Evolutionary conservation across 371 early-diverging fungal species (phyloP).

Genomic region (Mucor velutinosus): DNA sequence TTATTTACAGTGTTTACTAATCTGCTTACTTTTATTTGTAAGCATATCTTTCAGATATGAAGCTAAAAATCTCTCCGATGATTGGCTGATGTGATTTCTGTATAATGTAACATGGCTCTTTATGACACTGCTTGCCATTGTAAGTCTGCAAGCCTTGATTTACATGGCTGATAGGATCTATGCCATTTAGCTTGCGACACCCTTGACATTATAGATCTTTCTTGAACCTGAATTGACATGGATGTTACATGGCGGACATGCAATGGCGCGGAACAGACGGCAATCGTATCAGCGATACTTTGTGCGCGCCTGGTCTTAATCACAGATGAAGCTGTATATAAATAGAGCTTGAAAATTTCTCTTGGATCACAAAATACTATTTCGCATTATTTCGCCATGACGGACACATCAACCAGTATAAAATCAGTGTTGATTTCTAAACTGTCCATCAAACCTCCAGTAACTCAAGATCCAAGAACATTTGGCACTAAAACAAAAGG

Average conservation of each 20-base stretch:
- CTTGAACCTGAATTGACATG: background rate
- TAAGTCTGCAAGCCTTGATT: too few relatives aligned
- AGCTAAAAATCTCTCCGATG: background rate
- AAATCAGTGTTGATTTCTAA: conserved; percentile 7
- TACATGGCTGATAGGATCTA: background rate
- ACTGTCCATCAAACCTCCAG: conserved; percentile 17
- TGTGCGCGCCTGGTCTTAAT: background rate
- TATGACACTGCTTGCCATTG: background rate
- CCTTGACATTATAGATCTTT: background rate
- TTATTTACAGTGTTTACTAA: background rate
- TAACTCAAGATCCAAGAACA: conserved; percentile 15
- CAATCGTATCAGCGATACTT: background rate
- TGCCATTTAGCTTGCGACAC: background rate
- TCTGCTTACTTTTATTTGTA: background rate
- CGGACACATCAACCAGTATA: background rate
- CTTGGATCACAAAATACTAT: background rate
- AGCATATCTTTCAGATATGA: background rate
- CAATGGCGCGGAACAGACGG: background rate
- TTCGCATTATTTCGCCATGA: background rate
- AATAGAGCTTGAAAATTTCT: background rate
- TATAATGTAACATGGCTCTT: background rate
- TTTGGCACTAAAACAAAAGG: conserved; percentile 5
- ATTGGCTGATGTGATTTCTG: background rate
- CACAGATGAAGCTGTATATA: background rate
- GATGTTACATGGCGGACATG: background rate